These are phyloP conservation scores for Pythium apleroticum DNA, from an alignment of 352 stramenopile genomes.

Conservation along the genomic window DNA sequence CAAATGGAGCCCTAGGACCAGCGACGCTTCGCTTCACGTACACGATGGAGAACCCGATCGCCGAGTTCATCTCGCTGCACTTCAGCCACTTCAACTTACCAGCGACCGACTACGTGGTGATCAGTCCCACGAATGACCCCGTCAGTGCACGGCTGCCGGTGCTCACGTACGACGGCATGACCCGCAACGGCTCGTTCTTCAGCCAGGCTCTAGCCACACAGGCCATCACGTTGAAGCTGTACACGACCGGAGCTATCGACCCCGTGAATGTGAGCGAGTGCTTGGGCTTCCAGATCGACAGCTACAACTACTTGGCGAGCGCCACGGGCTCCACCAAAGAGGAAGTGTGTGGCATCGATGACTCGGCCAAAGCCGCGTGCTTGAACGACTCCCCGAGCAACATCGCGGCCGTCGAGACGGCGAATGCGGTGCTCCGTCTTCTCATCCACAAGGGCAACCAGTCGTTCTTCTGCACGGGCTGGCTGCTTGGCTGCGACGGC, in stretches of 20 bases:
- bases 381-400: constrained; percentile 19
- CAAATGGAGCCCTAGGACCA: constrained; percentile 6
- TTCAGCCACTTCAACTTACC: constrained; percentile 66
- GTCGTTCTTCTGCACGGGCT: constrained; percentile 73
- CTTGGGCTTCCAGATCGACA: constrained; percentile 54
- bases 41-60: constrained; percentile 43
- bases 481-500: constrained; percentile 68
- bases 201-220: constrained; percentile 36
- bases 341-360: constrained; percentile 58
- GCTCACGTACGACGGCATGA: constrained; percentile 39
- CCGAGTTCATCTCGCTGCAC: constrained; percentile 62
- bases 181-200: constrained; percentile 34
- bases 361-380: constrained; percentile 57
- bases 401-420: constrained; percentile 23
- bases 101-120: constrained; percentile 48
- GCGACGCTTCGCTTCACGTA: constrained; percentile 39
- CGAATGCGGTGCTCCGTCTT: constrained; percentile 49
- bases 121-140: constrained; percentile 33
- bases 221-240: constrained; percentile 51
- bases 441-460: constrained; percentile 59
- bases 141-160: constrained; percentile 32
- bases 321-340: constrained; percentile 27
- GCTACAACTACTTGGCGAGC: constrained; percentile 39
- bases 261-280: constrained; percentile 32
- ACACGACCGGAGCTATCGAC: constrained; percentile 29